Conservation (phyloP, 805 yeast species). For the Starmera dryadoides region DNA sequence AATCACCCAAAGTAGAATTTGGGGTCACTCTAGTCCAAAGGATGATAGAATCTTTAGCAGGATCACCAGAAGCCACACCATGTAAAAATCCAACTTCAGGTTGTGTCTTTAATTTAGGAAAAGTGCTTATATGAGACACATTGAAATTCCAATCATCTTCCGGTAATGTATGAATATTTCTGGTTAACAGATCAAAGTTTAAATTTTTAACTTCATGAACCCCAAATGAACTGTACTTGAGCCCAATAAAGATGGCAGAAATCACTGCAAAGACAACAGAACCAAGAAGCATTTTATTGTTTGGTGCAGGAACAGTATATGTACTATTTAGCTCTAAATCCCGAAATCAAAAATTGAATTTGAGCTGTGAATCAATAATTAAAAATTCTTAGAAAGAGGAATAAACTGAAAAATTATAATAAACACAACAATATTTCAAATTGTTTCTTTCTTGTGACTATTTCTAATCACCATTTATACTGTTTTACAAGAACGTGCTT, state of each 20-base stretch:
- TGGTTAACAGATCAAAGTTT: constrained; percentile 5
- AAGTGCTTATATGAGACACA: neutral
- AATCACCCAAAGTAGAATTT: neutral
- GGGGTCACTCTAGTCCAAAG: constrained; percentile 20
- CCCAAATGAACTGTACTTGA: neutral
- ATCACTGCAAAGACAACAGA: neutral
- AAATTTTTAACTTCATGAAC: constrained; percentile 1
- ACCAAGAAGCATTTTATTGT: neutral
- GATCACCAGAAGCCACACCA: constrained; percentile 21
- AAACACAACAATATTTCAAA: too few relatives aligned
- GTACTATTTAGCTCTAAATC: too few relatives aligned
- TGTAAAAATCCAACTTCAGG: constrained; percentile 7
- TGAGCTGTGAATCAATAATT: too few relatives aligned
- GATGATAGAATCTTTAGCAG: constrained; percentile 12
- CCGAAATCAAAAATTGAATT: too few relatives aligned
- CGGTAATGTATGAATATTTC: constrained; percentile 2
- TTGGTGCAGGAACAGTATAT: too few relatives aligned
- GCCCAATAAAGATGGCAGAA: neutral
- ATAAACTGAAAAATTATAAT: too few relatives aligned
- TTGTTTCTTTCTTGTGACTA: too few relatives aligned
- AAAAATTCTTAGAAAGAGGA: too few relatives aligned
- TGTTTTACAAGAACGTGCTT: too few relatives aligned
- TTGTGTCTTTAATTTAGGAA: neutral
- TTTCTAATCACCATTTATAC: too few relatives aligned
- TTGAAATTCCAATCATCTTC: constrained; percentile 4